Base-by-base conservation (phyloP, 805 yeast genomes). In the Lipomyces mesembrius region DNA sequence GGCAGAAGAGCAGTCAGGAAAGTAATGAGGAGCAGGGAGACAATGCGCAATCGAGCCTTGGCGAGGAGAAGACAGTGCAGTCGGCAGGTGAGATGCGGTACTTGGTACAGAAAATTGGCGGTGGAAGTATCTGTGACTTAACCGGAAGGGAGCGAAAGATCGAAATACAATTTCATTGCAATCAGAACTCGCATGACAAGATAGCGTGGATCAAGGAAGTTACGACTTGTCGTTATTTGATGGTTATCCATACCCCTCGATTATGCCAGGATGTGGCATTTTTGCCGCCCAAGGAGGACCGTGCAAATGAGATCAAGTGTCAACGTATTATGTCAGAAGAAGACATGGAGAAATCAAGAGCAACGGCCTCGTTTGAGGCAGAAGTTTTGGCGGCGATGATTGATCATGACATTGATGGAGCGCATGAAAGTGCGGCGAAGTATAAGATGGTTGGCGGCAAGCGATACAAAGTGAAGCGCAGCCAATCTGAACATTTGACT, bases 101-200 rank as follows among this genome's bases (percentile, higher is more conserved):
- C 78, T 75, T 67, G 68, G 82, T 69, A 70, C 80, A 77, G 53
- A 69, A 76, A 12, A 74, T 87, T 75, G 77, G 77, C 66, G 63
- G 78, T 75, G 95, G 94, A 8, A 83, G 83, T 25, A 62, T 78
- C 2, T 89, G 95, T 76, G 90, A 87, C 71, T 74, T 86, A 57
- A 87, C 90, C 0, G 81, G 81, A 1, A 74, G 77, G 34, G 84
- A 84, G 2, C 81, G 94, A 61, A 74, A 79, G 3, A 79, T 85
- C 2, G 89, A 87, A 64, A 77, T 89, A 4, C 83, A 82, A 60
- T 88, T 85, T 74, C 79, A 80, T 46, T 89, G 94, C 75, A 84
- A 83, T 65, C 81, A 81, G 2, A 71, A 73, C 12, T 72, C 74
- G 32, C 72, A 70, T 3, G 74, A 75, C 58, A 74, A 74, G 11